A percentile compares a stretch with the other conserved stretches of the same genome.
Conservation (phyloP, 2,329 filamentous ascomycete species). For the Colletotrichum spinosum region DNA sequence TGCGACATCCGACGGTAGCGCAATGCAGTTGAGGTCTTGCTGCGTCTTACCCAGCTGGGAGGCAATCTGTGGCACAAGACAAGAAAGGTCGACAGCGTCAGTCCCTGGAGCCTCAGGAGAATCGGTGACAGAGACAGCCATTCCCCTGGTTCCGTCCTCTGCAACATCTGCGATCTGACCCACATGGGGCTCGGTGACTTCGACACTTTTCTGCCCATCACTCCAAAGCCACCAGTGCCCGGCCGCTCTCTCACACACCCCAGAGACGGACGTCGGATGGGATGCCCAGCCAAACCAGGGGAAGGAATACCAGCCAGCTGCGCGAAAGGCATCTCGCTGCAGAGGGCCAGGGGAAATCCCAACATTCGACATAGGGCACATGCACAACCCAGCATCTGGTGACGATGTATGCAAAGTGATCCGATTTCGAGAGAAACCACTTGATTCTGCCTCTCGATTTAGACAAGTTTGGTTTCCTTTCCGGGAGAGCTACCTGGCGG, state of each 20-base stretch:
- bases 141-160: slow-evolving; percentile 26
- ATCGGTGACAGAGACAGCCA: slow-evolving; percentile 21
- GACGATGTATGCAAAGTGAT: slow-evolving; percentile 42
- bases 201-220: slow-evolving; percentile 25
- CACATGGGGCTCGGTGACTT: slow-evolving; percentile 17
- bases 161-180: slow-evolving; percentile 35
- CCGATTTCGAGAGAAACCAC: slow-evolving; percentile 44
- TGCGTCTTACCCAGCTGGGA: slow-evolving; percentile 24
- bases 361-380: slow-evolving; percentile 43
- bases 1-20: slow-evolving; percentile 32
- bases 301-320: slow-evolving; percentile 6
- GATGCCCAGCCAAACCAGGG: slow-evolving; percentile 33
- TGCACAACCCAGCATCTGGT: slow-evolving; percentile 38
- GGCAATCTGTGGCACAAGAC: slow-evolving; percentile 17
- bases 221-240: slow-evolving; percentile 12
- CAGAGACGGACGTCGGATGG: slow-evolving; percentile 34
- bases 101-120: slow-evolving; percentile 27
- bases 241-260: slow-evolving; percentile 32
- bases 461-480: slow-evolving; percentile 35
- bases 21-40: slow-evolving; percentile 28
- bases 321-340: slow-evolving; percentile 18
- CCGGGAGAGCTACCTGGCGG: slow-evolving; percentile 22
- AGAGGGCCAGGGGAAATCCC: slow-evolving; percentile 27
- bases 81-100: slow-evolving; percentile 19
- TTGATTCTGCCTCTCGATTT: slow-evolving; percentile 41